Percentiles rank a stretch among this genome's conserved stretches.
These are phyloP conservation scores for Malbranchea zuffiana DNA, from an alignment of 2,329 filamentous ascomycete genomes.

Conservation along the genomic window DNA sequence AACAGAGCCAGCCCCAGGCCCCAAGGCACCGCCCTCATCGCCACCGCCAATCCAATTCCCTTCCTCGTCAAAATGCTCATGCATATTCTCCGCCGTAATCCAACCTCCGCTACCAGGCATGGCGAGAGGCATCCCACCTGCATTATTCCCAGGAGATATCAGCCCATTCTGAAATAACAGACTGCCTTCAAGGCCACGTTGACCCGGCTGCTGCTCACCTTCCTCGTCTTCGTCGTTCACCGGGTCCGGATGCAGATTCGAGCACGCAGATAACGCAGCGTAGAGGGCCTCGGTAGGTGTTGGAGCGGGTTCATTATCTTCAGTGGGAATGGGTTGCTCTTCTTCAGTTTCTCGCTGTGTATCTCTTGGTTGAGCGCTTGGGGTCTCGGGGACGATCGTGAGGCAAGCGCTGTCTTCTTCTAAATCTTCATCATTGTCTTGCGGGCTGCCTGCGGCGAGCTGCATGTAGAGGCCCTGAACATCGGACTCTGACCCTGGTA, in stretches of 20 bases:
- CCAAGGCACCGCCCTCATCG: constrained; percentile 42
- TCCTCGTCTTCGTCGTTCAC: constrained; percentile 27
- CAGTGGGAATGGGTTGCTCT: constrained; percentile 17
- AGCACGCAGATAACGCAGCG: constrained; percentile 37
- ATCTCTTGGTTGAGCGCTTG: constrained; percentile 11
- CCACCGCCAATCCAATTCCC: constrained; percentile 66
- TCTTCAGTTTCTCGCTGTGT: constrained; percentile 14
- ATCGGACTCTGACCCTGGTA: constrained; percentile 24
- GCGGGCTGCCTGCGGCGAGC: constrained; percentile 25
- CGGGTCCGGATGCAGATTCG: constrained; percentile 40
- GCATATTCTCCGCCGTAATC: constrained; percentile 81
- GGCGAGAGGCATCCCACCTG: constrained; percentile 36
- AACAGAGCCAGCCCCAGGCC: constrained; percentile 33
- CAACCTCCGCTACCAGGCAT: constrained; percentile 41
- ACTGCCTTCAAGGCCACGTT: no score
- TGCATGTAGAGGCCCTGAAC: constrained; percentile 41
- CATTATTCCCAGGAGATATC: constrained; percentile 24
- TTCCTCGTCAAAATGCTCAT: constrained; percentile 69
- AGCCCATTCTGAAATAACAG: constrained; percentile 30
- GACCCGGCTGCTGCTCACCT: constrained; percentile 16
- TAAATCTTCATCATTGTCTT: constrained; percentile 25
- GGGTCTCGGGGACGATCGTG: constrained; percentile 32
- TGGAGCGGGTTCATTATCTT: constrained; percentile 25
- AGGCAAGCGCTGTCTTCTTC: constrained; percentile 35
- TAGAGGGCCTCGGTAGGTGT: constrained; percentile 34